These are phyloP conservation scores for Tetratostichococcus sp. DNA, from an alignment of 139 green algal species.

Conservation along the genomic window DNA sequence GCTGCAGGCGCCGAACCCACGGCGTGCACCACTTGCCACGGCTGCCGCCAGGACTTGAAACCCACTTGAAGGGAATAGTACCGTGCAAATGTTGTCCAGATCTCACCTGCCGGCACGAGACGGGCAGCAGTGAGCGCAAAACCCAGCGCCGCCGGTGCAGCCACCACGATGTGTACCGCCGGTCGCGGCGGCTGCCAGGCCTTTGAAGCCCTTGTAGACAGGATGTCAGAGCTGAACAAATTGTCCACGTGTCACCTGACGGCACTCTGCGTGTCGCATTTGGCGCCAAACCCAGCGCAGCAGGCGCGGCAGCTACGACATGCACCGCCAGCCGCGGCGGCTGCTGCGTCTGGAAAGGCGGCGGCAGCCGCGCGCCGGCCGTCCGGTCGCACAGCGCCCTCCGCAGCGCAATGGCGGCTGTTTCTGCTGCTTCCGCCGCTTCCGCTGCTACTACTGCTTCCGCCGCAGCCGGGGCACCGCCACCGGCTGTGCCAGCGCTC, in stretches of 20 bases:
- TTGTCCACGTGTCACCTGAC: no score
- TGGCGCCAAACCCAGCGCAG: not conserved
- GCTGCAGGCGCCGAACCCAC: not conserved
- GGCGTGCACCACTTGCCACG: not conserved
- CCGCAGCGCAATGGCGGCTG: constrained; percentile 6
- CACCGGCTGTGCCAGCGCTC: no score
- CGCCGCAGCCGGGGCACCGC: not conserved
- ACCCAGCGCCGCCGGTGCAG: not conserved
- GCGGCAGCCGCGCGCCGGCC: not conserved
- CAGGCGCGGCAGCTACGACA: not conserved
- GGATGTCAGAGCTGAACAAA: no score
- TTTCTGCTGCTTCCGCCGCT: not conserved
- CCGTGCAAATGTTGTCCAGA: no score
- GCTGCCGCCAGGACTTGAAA: not conserved
- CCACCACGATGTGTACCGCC: not conserved
- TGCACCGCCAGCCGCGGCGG: not conserved
- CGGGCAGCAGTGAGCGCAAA: not conserved
- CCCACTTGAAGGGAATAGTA: no score
- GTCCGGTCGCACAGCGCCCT: constrained; percentile 10
- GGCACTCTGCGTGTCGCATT: not conserved
- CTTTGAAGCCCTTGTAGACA: no score
- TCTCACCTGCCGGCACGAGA: not conserved
- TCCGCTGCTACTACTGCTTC: no score
- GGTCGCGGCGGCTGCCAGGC: not conserved
- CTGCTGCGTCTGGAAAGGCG: not conserved